Percentiles rank a stretch among this genome's conserved stretches.
phyloP scores from a whole-genome alignment of 305 asterid genomes.

The Andrographis paniculata region DNA sequence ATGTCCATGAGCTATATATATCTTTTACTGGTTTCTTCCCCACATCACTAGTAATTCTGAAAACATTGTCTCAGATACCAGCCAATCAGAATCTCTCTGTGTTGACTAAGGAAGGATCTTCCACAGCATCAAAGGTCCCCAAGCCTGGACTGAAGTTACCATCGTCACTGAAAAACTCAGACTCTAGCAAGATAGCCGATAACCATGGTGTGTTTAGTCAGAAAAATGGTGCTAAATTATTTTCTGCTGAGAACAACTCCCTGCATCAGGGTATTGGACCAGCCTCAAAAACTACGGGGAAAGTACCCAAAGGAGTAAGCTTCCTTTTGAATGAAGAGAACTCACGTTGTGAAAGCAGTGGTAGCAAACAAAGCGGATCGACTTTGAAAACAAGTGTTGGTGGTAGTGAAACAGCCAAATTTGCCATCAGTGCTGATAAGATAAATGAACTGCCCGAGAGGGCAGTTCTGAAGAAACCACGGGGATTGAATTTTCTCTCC shows the following conservation, averaged over 20 bases:
- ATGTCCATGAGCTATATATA: neutral
- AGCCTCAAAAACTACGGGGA: constrained; percentile 24
- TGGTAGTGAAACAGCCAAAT: constrained; percentile 16
- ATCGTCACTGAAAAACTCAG: constrained; percentile 25
- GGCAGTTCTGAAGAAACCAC: constrained; percentile 34
- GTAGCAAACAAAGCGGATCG: constrained; percentile 31
- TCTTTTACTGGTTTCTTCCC: constrained; percentile 1
- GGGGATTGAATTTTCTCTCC: constrained; percentile 78
- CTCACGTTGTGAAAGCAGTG: constrained; percentile 26
- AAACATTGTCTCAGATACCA: constrained; percentile 34
- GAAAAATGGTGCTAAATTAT: constrained; percentile 23
- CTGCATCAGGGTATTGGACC: constrained; percentile 27
- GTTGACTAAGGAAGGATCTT: constrained; percentile 32
- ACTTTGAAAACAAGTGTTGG: constrained; percentile 21
- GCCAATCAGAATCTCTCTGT: constrained; percentile 31
- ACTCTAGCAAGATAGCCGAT: constrained; percentile 28
- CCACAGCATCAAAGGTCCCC: constrained; percentile 20
- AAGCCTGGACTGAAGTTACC: constrained; percentile 33
- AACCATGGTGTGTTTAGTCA: constrained; percentile 18
- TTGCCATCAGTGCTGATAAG: constrained; percentile 22
- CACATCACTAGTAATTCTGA: constrained; percentile 1
- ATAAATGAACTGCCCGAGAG: constrained; percentile 23
- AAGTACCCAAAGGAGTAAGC: constrained; percentile 59
- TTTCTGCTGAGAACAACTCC: constrained; percentile 21
- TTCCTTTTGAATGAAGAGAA: constrained; percentile 31